phyloP scores from a whole-genome alignment of 768 basidiomycete species.

The Astraeus odoratus region DNA sequence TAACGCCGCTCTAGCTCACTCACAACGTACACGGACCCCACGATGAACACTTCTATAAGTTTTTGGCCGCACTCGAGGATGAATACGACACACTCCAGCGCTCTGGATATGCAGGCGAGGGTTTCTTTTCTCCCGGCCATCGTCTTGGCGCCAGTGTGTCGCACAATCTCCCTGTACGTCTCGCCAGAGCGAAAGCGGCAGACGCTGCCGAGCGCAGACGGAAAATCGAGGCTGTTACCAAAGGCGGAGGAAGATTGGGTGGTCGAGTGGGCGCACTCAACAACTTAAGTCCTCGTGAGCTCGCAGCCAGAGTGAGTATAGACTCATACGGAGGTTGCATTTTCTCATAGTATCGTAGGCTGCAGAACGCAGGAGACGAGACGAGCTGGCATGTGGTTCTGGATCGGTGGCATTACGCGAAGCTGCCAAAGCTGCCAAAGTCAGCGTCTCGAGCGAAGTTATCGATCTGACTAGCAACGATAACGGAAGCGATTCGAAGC shows the following conservation, averaged over 20 bases:
- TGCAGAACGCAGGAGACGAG: conserved; percentile 69
- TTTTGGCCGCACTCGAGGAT: conserved; percentile 65
- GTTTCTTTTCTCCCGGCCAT: conserved; percentile 74
- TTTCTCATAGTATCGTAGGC: conserved; percentile 45
- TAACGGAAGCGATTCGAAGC: conserved; percentile 17
- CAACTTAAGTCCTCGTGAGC: conserved; percentile 56
- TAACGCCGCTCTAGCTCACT: conserved; percentile 50
- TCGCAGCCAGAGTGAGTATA: conserved; percentile 49
- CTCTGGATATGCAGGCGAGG: conserved; percentile 85
- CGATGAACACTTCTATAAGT: conserved; percentile 77
- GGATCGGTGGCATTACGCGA: conserved; percentile 51
- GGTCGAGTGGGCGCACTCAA: conserved; percentile 35
- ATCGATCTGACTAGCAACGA: conserved; percentile 50
- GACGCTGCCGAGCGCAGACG: conserved; percentile 76
- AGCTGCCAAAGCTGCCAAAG: conserved; percentile 60
- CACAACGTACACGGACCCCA: conserved; percentile 89
- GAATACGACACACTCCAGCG: conserved; percentile 77
- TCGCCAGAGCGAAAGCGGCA: conserved; percentile 61
- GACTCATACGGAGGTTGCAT: conserved; percentile 30
- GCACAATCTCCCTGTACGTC: conserved; percentile 58
- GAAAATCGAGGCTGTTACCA: conserved; percentile 35
- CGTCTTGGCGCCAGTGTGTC: conserved; percentile 62
- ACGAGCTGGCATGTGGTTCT: conserved; percentile 71
- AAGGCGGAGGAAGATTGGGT: conserved; percentile 55
- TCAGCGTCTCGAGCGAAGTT: conserved; percentile 54